A percentile compares a stretch with the other conserved stretches of the same genome.
Conservation (phyloP, 371 early-diverging fungal species). For the Mucor ambiguus region DNA sequence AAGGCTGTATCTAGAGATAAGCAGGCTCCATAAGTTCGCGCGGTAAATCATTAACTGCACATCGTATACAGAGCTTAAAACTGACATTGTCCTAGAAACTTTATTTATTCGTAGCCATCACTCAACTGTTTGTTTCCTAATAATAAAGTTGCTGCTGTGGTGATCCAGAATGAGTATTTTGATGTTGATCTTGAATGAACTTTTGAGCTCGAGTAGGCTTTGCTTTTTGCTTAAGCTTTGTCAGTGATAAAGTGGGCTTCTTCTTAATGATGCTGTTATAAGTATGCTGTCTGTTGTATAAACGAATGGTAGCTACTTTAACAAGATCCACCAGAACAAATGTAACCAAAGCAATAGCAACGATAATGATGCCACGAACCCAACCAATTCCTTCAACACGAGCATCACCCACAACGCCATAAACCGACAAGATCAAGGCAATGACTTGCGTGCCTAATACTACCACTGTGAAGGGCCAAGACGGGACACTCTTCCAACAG, state of each 20-base stretch:
- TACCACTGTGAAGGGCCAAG: conserved; percentile 80
- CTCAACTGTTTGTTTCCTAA: background rate
- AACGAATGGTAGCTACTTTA: conserved; percentile 75
- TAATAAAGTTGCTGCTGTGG: background rate
- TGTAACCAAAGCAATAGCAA: conserved; percentile 67
- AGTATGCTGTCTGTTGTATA: conserved; percentile 55
- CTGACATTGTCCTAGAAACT: no score
- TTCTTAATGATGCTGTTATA: conserved; percentile 1
- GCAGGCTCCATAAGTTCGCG: no score
- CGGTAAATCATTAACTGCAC: no score
- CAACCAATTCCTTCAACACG: conserved; percentile 54
- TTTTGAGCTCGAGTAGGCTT: conserved; percentile 30
- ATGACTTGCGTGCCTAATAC: conserved; percentile 91
- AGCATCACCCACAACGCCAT: conserved; percentile 50
- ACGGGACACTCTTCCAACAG: conserved; percentile 89
- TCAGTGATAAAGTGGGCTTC: conserved; percentile 7
- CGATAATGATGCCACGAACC: conserved; percentile 59
- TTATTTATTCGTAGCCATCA: no score
- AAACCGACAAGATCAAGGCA: conserved; percentile 86
- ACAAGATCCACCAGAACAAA: conserved; percentile 78
- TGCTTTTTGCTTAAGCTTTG: background rate
- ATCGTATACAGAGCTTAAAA: no score
- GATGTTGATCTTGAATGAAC: conserved; percentile 29
- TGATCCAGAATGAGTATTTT: background rate
- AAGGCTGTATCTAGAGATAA: no score